phyloP scores from a whole-genome alignment of 139 green algal genomes.

The Yamagishiella unicocca region DNA sequence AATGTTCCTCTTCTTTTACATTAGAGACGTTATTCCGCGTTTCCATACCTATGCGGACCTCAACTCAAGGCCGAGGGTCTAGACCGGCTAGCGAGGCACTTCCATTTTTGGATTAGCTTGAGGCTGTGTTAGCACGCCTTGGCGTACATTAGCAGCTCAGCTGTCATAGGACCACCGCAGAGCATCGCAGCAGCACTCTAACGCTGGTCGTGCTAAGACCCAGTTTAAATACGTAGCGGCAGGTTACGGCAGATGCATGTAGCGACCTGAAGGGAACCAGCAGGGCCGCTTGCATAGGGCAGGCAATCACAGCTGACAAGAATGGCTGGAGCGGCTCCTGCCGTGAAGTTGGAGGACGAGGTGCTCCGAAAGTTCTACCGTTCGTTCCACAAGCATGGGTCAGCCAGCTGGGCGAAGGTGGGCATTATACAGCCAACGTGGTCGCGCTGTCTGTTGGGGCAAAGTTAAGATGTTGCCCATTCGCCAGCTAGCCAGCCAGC shows the following conservation, averaged over 20 bases:
- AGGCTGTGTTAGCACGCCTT: neutral
- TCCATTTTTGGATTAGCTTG: neutral
- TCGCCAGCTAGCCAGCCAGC: constrained; percentile 17
- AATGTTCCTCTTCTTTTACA: too few relatives aligned
- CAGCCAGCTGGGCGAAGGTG: constrained; percentile 30
- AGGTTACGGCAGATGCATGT: neutral
- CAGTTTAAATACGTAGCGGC: neutral
- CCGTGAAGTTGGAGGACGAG: constrained; percentile 6
- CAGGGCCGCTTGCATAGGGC: neutral
- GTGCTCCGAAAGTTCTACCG: constrained; percentile 31
- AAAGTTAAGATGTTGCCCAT: constrained; percentile 15
- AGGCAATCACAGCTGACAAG: neutral
- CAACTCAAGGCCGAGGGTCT: neutral
- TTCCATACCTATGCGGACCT: too few relatives aligned
- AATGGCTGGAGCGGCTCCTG: neutral
- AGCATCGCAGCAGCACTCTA: too few relatives aligned
- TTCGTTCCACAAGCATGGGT: constrained; percentile 41
- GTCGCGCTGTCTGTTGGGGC: constrained; percentile 28
- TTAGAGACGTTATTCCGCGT: too few relatives aligned
- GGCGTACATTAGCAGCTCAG: too few relatives aligned
- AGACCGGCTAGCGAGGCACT: neutral
- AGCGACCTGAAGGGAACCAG: neutral
- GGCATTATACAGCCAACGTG: neutral
- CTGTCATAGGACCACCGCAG: neutral
- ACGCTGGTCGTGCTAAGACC: neutral